Evolutionary conservation across 2,329 filamentous ascomycete genomes (phyloP), one percentile per base, ranked within the genome.

Genomic region (Fusarium pseudoanthophilum): DNA sequence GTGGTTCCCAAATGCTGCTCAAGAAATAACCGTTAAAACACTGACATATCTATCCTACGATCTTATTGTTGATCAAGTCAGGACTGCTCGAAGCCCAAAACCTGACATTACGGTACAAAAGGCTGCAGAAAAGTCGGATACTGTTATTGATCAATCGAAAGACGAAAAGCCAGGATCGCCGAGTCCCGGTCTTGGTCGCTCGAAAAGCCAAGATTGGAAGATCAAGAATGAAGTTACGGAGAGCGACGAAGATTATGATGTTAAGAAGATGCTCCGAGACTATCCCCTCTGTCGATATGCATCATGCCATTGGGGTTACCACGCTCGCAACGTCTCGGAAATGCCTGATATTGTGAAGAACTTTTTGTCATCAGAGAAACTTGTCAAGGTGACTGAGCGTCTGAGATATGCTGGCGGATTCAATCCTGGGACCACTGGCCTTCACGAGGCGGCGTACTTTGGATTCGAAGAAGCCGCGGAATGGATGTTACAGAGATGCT

Each of bases 221-320:
- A 53, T 53, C 24, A 1, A 30, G 76, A 39, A 79, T 78, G 0
- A 64, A 83, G 14, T 18, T 4, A 0, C 28, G 79, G 7, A 78
- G 85, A 15, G 58, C 76, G 2, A 58, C 43, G 10, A 74, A 65
- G 9, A 86, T 83, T 65, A 37, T 82, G 9, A 53, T n/a, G 51
- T 53, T 28, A 53, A 53, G 34, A 53, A 79, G 78, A 1, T 85
- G 85, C 55, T 74, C 85, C 34, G 26, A 39, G 51, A 26, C n/a
- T 53, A 53, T 37, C 24, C 34, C 7, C 24, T 53, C 2, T 53
- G 51, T 53, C 34, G 51, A 37, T 53, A 53, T 53, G 51, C 51
- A 37, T 53, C 51, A 37, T 39, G 34, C 11, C 51, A 53, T 21
- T 53, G 51, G 51, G 51, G 51, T n/a, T 39, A 53, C 14, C 51